Conservation (phyloP, 1,284 basidiomycete genomes). For the Pascua sp. region DNA sequence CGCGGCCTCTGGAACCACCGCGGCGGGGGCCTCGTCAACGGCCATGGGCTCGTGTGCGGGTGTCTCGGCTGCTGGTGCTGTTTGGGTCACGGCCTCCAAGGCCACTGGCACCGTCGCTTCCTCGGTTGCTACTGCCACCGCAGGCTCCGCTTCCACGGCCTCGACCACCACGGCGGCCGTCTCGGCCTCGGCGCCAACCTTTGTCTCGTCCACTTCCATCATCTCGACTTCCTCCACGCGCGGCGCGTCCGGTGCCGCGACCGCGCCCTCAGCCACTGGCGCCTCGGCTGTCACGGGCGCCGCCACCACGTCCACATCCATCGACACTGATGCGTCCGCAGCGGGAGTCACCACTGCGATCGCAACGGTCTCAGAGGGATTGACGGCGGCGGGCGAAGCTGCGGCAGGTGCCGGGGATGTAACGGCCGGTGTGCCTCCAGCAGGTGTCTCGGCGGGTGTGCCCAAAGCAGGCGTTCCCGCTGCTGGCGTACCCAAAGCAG, state of each 20-base stretch:
- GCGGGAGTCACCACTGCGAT: background rate
- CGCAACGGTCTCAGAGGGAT: background rate
- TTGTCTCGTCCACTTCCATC: background rate
- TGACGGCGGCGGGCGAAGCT: background rate
- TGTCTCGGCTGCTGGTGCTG: too few relatives aligned
- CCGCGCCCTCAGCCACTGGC: background rate
- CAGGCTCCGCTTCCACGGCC: background rate
- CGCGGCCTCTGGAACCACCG: too few relatives aligned
- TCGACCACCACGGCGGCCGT: background rate
- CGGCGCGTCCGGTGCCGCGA: background rate
- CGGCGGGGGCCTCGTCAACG: too few relatives aligned
- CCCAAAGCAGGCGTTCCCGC: background rate
- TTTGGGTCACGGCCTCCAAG: too few relatives aligned
- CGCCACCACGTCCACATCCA: background rate
- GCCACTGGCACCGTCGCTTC: background rate
- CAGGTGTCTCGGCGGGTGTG: constrained; percentile 1
- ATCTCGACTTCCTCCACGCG: background rate
- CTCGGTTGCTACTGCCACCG: background rate
- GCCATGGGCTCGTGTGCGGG: too few relatives aligned
- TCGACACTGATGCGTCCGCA: background rate
- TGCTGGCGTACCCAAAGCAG: constrained; percentile 5
- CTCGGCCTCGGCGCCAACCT: background rate
- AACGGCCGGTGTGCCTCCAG: background rate
- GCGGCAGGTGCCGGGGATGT: background rate
- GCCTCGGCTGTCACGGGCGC: background rate